These are phyloP conservation scores for Rhamnella rubrinervis DNA, from an alignment of 331 rosid species.

Conservation along the genomic window DNA sequence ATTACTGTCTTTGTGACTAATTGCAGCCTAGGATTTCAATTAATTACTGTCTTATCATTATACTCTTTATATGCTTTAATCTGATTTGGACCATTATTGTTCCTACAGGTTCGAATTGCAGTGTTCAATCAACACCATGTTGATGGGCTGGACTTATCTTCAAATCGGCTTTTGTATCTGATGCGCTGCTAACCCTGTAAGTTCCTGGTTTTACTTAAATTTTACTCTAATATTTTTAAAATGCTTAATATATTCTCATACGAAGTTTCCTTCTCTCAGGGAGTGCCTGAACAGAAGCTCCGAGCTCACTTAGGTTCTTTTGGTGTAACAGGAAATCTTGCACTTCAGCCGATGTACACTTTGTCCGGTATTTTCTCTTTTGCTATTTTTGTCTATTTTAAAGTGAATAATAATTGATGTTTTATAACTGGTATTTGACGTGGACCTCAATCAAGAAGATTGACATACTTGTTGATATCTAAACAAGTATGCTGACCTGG, in stretches of 20 bases:
- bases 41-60: no score
- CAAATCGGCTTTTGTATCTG: conserved; percentile 94
- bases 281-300: conserved; percentile 99
- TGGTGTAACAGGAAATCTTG: conserved; percentile 98
- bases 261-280: conserved; percentile 50
- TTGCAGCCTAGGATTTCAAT: conserved; percentile 2
- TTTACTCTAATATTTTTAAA: conserved; percentile 10
- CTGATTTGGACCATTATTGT: conserved; percentile 13
- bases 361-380: conserved; percentile 71
- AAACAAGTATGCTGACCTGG: conserved; percentile 1
- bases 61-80: conserved; percentile 21
- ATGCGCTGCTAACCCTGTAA: conserved; percentile 98
- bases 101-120: conserved; percentile 88
- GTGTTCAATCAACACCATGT: conserved; percentile 99
- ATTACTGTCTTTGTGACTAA: conserved; percentile 3
- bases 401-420: conserved; percentile 1
- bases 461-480: background rate
- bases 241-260: conserved; percentile 3
- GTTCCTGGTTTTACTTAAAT: conserved; percentile 36
- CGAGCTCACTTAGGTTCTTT: conserved; percentile 92
- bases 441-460: background rate
- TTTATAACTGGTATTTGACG: background rate
- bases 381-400: conserved; percentile 12
- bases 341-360: conserved; percentile 99
- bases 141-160: conserved; percentile 92